Evolutionary conservation across 345 rosid genomes (phyloP).

Genomic region (Acer negundo): DNA sequence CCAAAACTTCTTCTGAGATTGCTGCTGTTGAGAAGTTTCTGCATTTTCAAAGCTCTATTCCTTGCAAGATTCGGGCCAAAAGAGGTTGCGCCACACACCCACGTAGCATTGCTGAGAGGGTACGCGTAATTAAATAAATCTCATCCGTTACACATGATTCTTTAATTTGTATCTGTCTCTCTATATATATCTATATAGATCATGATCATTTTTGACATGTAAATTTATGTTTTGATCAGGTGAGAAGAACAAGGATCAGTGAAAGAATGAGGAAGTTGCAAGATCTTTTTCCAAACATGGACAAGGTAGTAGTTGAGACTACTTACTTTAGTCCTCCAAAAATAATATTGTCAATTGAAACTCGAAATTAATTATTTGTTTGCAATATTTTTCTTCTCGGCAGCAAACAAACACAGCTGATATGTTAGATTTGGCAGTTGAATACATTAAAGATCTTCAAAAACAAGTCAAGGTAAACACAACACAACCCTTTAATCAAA

Average conservation of each 20-base stretch:
- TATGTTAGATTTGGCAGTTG: constrained; percentile 77
- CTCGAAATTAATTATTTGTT: neutral
- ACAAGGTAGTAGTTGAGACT: constrained; percentile 53
- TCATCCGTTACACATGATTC: neutral
- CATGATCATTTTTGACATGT: neutral
- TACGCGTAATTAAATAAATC: constrained; percentile 15
- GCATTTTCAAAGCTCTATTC: constrained; percentile 71
- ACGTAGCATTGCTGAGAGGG: constrained; percentile 96
- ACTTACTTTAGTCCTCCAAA: neutral
- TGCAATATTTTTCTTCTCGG: constrained; percentile 3
- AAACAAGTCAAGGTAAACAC: constrained; percentile 60
- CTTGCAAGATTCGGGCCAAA: constrained; percentile 83
- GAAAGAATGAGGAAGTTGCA: constrained; percentile 69
- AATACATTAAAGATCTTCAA: constrained; percentile 65
- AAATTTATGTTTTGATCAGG: constrained; percentile 31
- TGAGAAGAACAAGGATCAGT: constrained; percentile 66
- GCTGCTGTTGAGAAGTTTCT: constrained; percentile 43
- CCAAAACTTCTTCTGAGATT: constrained; percentile 49
- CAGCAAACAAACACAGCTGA: constrained; percentile 80
- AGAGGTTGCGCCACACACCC: constrained; percentile 95
- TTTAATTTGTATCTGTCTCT: neutral
- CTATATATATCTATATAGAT: neutral
- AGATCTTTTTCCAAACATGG: constrained; percentile 65
- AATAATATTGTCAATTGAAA: neutral
- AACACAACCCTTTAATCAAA: neutral